Evolutionary conservation across 2,329 filamentous ascomycete species (phyloP), one percentile per base, ranked within the genome.

Genomic region (Waltergamsia citrina): DNA sequence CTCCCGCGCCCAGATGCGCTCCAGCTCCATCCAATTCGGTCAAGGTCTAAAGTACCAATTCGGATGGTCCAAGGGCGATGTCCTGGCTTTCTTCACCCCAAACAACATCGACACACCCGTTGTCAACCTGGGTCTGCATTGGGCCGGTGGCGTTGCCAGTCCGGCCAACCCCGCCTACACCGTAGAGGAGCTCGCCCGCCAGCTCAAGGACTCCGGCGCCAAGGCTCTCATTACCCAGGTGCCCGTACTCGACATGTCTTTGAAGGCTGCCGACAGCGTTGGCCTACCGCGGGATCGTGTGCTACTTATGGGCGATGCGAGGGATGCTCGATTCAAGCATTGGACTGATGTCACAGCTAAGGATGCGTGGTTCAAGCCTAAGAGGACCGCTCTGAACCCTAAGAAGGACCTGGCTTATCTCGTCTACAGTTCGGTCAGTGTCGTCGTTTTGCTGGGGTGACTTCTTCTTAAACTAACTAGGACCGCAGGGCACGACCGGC

Each of bases 91-190:
- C 35, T 94, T 81, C 64, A 80, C 85, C 4, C 84, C 87, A 19
- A 95, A 96, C 54, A 78, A 71, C 54, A 81, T 95, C 51, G 88
- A 95, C 54, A 85, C 81, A 1, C 80, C 85, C 1, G 65, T 80
- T 4, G 58, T 87, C 30, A 85, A 76, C 55, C 85, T 85, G 66
- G 88, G 87, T 19, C 70, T 76, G 8, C 75, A 82, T 43, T 95
- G 85, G 83, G 82, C 85, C 1, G 88, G 87, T 29, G 87, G 84
- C 20, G 65, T 85, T 33, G 62, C 85, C 9, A 86, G 81, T n/a
- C 86, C 88, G 0, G 87, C 85, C 3, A 95, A 95, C 51, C 87
- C 88, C 15, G 77, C 78, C 4, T 94, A 94, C 59, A 94, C 84
- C 0, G 74, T 73, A 10, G 76, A 85, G 8, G 90, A 96, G 58